Conservation (phyloP, 441 rosid genomes). For the Mallotus japonicus region DNA sequence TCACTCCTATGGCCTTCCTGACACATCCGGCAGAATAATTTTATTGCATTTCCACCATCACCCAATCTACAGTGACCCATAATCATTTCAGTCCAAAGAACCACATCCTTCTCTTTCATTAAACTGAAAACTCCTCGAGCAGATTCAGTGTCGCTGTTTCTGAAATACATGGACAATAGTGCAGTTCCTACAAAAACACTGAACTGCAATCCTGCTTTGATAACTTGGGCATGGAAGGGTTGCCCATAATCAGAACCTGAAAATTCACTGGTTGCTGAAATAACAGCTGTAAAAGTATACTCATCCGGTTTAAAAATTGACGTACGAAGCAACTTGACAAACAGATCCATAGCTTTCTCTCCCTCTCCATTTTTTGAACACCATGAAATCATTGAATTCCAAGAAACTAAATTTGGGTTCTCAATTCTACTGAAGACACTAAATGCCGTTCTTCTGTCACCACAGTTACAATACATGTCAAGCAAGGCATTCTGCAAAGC, state of each 20-base stretch:
- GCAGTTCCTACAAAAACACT: conserved; percentile 70
- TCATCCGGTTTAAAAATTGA: conserved; percentile 63
- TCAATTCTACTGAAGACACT: conserved; percentile 47
- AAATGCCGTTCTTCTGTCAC: conserved; percentile 43
- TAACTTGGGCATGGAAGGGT: conserved; percentile 63
- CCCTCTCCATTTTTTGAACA: conserved; percentile 59
- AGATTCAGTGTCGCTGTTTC: conserved; percentile 49
- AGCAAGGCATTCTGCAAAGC: conserved; percentile 77
- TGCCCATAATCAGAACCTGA: conserved; percentile 46
- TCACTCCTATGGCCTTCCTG: conserved; percentile 51
- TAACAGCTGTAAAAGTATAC: conserved; percentile 67
- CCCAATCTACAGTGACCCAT: conserved; percentile 69
- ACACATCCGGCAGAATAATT: conserved; percentile 52
- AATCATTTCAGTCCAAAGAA: conserved; percentile 94
- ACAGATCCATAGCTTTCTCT: conserved; percentile 51
- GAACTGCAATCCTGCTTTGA: conserved; percentile 49
- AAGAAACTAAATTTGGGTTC: conserved; percentile 61
- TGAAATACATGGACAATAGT: conserved; percentile 74
- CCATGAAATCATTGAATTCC: conserved; percentile 83
- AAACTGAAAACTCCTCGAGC: conserved; percentile 48
- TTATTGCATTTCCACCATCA: conserved; percentile 53
- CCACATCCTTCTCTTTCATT: conserved; percentile 55
- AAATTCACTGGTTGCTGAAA: conserved; percentile 49
- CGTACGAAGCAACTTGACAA: conserved; percentile 39
- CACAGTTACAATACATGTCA: conserved; percentile 78